Percentiles rank a stretch among this genome's conserved stretches.
Evolutionary conservation across 2,329 filamentous ascomycete genomes (phyloP).

Genomic region (Talaromyces islandicus): DNA sequence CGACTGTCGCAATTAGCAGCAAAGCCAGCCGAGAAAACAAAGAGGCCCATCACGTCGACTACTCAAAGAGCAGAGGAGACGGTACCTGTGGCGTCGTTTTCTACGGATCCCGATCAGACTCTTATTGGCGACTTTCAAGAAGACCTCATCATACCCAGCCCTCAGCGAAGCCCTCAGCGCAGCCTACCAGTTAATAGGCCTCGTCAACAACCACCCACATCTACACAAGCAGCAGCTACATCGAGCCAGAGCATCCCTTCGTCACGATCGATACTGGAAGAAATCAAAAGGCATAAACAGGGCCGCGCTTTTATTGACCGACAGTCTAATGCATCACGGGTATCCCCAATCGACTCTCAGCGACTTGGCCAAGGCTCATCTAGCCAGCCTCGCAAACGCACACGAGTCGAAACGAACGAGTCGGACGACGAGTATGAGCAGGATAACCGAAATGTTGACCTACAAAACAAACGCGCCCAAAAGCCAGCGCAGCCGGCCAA

Average conservation of each 20-base stretch:
- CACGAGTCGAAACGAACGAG: conserved; percentile 11
- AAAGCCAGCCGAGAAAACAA: conserved; percentile 2
- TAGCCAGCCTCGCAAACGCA: conserved; percentile 7
- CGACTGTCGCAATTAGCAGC: conserved; percentile 2
- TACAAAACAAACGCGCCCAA: conserved; percentile 8
- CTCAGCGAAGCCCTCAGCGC: not conserved
- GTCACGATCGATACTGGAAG: conserved; percentile 9
- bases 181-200: not conserved
- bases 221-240: not conserved
- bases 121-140: conserved; percentile 12
- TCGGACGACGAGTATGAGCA: conserved; percentile 31
- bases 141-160: not conserved
- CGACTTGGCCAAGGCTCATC: not conserved
- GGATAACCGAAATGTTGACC: conserved; percentile 11
- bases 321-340: conserved; percentile 25
- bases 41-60: not conserved
- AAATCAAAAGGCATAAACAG: conserved; percentile 8
- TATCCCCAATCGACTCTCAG: conserved; percentile 27
- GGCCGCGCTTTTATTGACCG: conserved; percentile 28
- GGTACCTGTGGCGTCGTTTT: conserved; percentile 6
- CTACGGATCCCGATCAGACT: conserved; percentile 9
- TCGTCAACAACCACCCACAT: not conserved
- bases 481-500: conserved; percentile 9
- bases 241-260: not conserved
- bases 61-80: conserved; percentile 8